phyloP scores from a whole-genome alignment of 2,329 filamentous ascomycete species.

The Neospermospora avenae region DNA sequence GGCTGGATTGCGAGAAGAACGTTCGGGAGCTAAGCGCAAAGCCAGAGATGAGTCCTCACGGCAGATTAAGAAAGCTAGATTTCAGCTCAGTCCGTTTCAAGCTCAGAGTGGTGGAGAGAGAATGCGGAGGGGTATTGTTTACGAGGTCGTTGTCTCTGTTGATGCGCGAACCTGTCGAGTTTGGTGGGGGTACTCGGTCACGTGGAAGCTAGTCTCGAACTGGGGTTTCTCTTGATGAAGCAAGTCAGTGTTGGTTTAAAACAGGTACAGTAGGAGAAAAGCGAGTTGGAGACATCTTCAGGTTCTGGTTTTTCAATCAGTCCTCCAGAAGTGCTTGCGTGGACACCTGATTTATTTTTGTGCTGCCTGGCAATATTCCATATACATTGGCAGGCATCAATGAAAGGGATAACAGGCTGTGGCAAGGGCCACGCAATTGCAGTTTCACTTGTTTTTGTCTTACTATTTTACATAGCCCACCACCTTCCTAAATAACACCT shows the following conservation, averaged over 20 bases:
- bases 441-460: slow-evolving; percentile 27
- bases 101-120: slow-evolving; percentile 6
- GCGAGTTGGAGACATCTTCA: neutral
- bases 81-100: neutral
- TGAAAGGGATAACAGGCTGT: slow-evolving; percentile 1
- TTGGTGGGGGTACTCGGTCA: slow-evolving; percentile 21
- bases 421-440: slow-evolving; percentile 15
- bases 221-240: neutral
- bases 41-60: neutral
- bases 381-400: neutral
- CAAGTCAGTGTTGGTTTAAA: neutral
- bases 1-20: neutral
- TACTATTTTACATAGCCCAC: slow-evolving; percentile 30
- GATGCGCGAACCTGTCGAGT: slow-evolving; percentile 10
- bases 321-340: neutral
- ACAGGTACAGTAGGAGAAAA: neutral
- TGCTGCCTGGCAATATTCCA: slow-evolving; percentile 1
- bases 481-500: slow-evolving; percentile 24
- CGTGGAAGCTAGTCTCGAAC: slow-evolving; percentile 3
- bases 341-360: neutral
- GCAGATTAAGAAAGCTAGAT: slow-evolving; percentile 4
- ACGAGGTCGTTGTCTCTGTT: slow-evolving; percentile 9
- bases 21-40: neutral
- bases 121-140: slow-evolving; percentile 16
- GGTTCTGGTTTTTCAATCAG: neutral